phyloP scores from a whole-genome alignment of 345 rosid genomes.

The Ailanthus altissimus region DNA sequence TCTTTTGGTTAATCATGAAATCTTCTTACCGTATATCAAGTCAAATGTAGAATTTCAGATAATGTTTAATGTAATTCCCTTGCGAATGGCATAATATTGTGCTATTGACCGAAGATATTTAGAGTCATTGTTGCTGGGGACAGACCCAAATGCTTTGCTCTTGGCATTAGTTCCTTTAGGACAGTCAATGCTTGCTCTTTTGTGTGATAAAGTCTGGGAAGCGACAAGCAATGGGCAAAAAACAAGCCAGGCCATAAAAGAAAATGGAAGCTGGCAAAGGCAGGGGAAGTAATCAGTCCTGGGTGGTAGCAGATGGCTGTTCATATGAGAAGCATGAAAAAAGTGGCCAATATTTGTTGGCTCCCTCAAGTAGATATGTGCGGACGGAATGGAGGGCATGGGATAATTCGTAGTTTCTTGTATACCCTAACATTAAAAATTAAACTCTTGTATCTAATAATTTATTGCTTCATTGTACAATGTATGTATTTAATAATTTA shows the following conservation, averaged over 20 bases:
- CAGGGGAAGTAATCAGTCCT: slow-evolving; percentile 59
- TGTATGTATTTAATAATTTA: neutral
- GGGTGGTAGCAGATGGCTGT: slow-evolving; percentile 48
- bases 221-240: slow-evolving; percentile 34
- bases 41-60: neutral
- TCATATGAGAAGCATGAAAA: slow-evolving; percentile 21
- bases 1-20: neutral
- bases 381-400: too few species aligned
- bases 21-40: slow-evolving; percentile 8
- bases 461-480: too few species aligned
- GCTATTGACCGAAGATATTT: slow-evolving; percentile 44
- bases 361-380: too few species aligned
- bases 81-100: neutral
- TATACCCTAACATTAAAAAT: neutral
- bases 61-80: neutral
- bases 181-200: slow-evolving; percentile 61
- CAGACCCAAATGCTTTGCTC: slow-evolving; percentile 68
- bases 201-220: slow-evolving; percentile 57
- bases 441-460: neutral
- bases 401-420: neutral
- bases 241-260: slow-evolving; percentile 30
- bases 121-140: slow-evolving; percentile 69
- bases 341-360: slow-evolving; percentile 53
- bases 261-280: slow-evolving; percentile 23
- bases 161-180: slow-evolving; percentile 91